A percentile compares a stretch with the other conserved stretches of the same genome.
phyloP scores from a whole-genome alignment of 2,329 filamentous ascomycete species.

The Penicillium sclerotiorum region DNA sequence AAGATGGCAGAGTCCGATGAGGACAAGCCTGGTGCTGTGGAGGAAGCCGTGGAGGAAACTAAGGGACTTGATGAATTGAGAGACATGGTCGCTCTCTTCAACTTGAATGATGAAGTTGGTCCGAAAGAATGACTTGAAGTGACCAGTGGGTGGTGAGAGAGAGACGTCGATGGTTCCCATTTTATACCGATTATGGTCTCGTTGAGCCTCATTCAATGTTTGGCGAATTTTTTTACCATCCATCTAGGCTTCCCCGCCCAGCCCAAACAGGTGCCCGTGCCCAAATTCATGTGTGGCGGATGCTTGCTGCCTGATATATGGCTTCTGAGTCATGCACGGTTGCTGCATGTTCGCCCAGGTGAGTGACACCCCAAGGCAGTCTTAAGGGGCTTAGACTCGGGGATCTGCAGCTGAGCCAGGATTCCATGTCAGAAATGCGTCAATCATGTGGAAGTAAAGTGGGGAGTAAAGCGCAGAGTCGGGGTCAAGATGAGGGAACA shows the following conservation, averaged over 20 bases:
- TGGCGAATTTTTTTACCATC: neutral
- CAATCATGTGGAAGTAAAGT: neutral
- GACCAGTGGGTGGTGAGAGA: neutral
- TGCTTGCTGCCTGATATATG: neutral
- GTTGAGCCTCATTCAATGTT: neutral
- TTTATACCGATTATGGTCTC: neutral
- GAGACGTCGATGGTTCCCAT: neutral
- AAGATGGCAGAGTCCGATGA: conserved; percentile 42
- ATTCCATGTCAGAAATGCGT: neutral
- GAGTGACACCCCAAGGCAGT: too few relatives aligned
- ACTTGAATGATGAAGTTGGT: conserved; percentile 19
- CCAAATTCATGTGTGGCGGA: neutral
- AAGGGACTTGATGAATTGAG: too few relatives aligned
- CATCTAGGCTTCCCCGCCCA: neutral
- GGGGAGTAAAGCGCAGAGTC: neutral
- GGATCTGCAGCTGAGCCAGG: neutral
- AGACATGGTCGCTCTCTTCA: too few relatives aligned
- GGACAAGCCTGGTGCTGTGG: conserved; percentile 12
- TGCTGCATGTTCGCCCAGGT: too few relatives aligned
- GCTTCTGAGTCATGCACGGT: neutral
- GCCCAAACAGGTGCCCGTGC: neutral
- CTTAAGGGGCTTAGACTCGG: conserved; percentile 1
- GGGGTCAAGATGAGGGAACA: neutral
- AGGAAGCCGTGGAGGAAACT: conserved; percentile 12
- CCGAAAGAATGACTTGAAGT: neutral